These are phyloP conservation scores for Boletus pseudo-olivaceus DNA, from an alignment of 768 basidiomycete genomes.

Conservation along the genomic window DNA sequence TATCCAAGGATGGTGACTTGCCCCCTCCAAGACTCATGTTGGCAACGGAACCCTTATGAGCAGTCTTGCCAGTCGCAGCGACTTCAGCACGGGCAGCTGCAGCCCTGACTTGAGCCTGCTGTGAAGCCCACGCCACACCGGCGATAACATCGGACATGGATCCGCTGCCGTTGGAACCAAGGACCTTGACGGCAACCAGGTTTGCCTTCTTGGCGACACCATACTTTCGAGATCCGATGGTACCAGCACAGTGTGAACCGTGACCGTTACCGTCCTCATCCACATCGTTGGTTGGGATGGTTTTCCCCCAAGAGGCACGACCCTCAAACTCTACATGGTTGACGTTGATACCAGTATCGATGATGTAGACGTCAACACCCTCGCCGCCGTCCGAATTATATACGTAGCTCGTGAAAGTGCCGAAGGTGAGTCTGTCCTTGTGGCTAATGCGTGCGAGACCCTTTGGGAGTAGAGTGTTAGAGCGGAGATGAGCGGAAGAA, in stretches of 20 bases:
- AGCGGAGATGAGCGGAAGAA: not conserved
- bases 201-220: slow-evolving; percentile 95
- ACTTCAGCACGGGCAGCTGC: slow-evolving; percentile 61
- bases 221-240: slow-evolving; percentile 89
- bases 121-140: slow-evolving; percentile 81
- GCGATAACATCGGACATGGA: slow-evolving; percentile 91
- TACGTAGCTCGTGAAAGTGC: slow-evolving; percentile 82
- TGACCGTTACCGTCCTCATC: slow-evolving; percentile 96
- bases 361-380: slow-evolving; percentile 88
- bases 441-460: slow-evolving; percentile 96
- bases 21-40: slow-evolving; percentile 99
- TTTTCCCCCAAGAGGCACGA: slow-evolving; percentile 91
- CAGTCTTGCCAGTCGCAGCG: slow-evolving; percentile 68
- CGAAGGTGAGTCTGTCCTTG: slow-evolving; percentile 65
- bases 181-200: slow-evolving; percentile 87
- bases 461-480: slow-evolving; percentile 46
- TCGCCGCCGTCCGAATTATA: slow-evolving; percentile 73
- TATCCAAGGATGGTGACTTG: slow-evolving; percentile 81
- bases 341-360: slow-evolving; percentile 89
- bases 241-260: slow-evolving; percentile 93
- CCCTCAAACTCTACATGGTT: slow-evolving; percentile 84
- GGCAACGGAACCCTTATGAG: slow-evolving; percentile 91
- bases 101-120: slow-evolving; percentile 49
- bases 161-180: slow-evolving; percentile 93
- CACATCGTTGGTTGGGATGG: slow-evolving; percentile 76